Conservation (phyloP, 371 early-diverging fungal genomes). For the Rhizopus arrhizus region DNA sequence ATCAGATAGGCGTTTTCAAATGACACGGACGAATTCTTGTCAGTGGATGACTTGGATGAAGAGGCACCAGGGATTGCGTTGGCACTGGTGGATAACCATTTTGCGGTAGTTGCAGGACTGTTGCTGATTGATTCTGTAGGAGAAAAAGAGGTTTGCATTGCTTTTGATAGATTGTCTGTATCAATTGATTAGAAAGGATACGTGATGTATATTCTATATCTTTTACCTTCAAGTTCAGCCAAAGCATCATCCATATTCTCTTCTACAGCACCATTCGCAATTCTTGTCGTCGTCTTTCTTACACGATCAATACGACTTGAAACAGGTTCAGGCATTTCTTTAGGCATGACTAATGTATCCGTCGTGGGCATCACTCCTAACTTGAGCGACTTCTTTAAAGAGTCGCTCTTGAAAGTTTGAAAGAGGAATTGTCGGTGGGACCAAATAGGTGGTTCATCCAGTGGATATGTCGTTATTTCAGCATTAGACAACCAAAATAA, state of each 20-base stretch:
- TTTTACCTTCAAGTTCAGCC: constrained; percentile 41
- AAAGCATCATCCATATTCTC: constrained; percentile 52
- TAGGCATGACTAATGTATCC: constrained; percentile 45
- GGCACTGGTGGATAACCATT: constrained; percentile 45
- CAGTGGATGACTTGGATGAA: constrained; percentile 14
- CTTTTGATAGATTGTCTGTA: constrained; percentile 49
- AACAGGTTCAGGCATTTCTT: constrained; percentile 53
- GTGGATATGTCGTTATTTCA: constrained; percentile 57
- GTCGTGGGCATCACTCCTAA: constrained; percentile 46
- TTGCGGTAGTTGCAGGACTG: constrained; percentile 28
- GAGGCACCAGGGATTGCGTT: constrained; percentile 16
- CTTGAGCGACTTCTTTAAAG: constrained; percentile 3
- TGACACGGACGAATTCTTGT: constrained; percentile 48
- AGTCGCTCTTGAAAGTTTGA: constrained; percentile 45
- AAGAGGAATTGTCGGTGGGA: constrained; percentile 55
- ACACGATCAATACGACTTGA: constrained; percentile 50
- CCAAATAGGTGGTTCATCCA: constrained; percentile 56
- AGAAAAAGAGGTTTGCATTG: constrained; percentile 53
- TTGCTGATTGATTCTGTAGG: constrained; percentile 34
- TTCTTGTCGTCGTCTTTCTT: constrained; percentile 40
- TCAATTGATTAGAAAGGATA: too few species aligned
- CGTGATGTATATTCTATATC: too few species aligned
- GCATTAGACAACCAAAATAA: constrained; percentile 57
- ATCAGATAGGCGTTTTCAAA: constrained; percentile 68
- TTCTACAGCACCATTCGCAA: constrained; percentile 31